phyloP scores from a whole-genome alignment of 441 rosid genomes.

The Erodium texanum region DNA sequence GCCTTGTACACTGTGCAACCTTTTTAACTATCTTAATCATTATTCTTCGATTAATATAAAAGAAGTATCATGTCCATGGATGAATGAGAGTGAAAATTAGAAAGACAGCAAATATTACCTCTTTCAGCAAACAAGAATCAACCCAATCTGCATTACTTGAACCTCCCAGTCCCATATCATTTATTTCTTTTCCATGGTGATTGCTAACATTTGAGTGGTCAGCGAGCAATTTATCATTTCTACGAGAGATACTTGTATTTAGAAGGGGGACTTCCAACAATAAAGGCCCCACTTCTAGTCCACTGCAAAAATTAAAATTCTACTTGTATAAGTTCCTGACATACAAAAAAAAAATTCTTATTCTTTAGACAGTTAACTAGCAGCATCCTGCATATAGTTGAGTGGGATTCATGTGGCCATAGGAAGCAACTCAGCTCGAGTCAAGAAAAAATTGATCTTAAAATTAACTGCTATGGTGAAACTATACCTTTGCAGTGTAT shows the following conservation, averaged over 20 bases:
- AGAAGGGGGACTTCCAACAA: conserved; percentile 31
- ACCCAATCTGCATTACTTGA: conserved; percentile 38
- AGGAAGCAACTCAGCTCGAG: no score
- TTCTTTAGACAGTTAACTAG: neutral
- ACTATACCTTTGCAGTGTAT: conserved; percentile 46
- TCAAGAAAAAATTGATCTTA: no score
- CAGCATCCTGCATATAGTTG: neutral
- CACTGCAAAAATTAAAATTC: conserved; percentile 36
- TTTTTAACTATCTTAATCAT: neutral
- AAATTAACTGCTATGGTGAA: neutral
- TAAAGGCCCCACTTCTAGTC: conserved; percentile 60
- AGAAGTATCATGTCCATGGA: neutral
- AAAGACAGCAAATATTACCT: conserved; percentile 34
- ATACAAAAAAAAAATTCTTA: neutral
- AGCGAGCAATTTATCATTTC: conserved; percentile 23
- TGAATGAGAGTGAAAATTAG: neutral
- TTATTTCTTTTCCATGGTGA: conserved; percentile 17
- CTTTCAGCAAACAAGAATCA: conserved; percentile 48
- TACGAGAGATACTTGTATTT: conserved; percentile 16
- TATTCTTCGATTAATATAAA: neutral
- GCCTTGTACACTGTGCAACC: neutral
- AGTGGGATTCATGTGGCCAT: no score
- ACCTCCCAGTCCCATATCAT: conserved; percentile 18
- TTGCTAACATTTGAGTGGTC: conserved; percentile 25
- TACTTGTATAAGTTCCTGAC: conserved; percentile 2